Base-by-base conservation (phyloP, 306 rosid species). In the Castanea crenata region DNA sequence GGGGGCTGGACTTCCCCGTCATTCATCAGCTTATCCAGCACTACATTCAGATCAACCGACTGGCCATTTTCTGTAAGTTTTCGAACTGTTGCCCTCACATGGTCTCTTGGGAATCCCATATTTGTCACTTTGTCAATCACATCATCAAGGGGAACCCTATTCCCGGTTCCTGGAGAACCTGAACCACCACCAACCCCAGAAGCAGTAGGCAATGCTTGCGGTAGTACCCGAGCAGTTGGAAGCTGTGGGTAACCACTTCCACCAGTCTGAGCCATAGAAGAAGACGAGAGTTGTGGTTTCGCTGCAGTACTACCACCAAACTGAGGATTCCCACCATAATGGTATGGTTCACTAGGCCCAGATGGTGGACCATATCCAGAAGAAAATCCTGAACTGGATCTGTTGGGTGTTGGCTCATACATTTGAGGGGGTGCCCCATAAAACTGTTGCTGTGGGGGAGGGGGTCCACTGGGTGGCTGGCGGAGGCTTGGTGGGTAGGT, bases 81-180 rank as follows among this genome's bases (percentile, higher is more conserved):
- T 77, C 88, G 91, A 78, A 94, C 97, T 0, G 97, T 89, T 21
- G 92, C 96, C 85, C 96, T 88, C 74, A 90, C 94, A 54, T 76
- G 91, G 80, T 94, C 98, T 83, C 96, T 89, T 8, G 94, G 90
- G 83, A 94, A 94, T 49, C 98, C 98, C 98, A 94, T 94, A 63
- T 8, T 80, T 71, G 94, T 81, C 83, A 92, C 96, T 83, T 88
- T 88, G 75, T 92, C 96, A 6, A 94, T 88, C 25, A 94, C 94
- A 73, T 94, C 98, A 34, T 92, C 97, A 0, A 94, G 51, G 11
- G 96, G 85, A 76, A 87, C 93, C 80, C 85, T 88, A 86, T 58
- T 88, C 78, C 94, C 98, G 63, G 74, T 52, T 79, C 93, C 97
- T 34, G 85, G 13, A 49, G 97, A 85, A 84, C 87, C 92, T 12